These are phyloP conservation scores for Globisporangium middletonii DNA, from an alignment of 352 stramenopile species.

Conservation along the genomic window DNA sequence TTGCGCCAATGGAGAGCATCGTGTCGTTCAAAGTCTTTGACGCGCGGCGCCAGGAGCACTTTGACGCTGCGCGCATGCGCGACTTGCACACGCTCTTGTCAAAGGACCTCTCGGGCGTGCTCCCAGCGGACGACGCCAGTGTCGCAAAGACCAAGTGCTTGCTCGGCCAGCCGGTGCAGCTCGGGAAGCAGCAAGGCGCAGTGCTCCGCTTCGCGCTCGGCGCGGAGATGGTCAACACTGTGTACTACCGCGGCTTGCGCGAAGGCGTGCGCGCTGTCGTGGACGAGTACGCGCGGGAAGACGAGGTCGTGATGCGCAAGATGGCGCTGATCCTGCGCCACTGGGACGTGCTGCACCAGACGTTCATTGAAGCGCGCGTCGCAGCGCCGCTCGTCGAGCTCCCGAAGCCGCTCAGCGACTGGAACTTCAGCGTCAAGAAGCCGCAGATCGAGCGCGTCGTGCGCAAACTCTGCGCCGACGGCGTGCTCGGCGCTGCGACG, in stretches of 20 bases:
- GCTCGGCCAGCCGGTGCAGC: constrained; percentile 76
- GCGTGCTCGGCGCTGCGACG: constrained; percentile 23
- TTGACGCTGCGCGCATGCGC: constrained; percentile 47
- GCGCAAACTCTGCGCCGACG: constrained; percentile 43
- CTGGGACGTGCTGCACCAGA: constrained; percentile 55
- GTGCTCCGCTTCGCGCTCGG: constrained; percentile 84
- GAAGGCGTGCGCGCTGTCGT: constrained; percentile 27
- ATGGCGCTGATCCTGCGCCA: constrained; percentile 63
- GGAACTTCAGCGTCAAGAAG: constrained; percentile 74
- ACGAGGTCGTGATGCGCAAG: constrained; percentile 57
- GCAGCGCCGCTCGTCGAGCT: constrained; percentile 27
- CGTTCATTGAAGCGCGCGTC: constrained; percentile 54
- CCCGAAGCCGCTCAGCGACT: constrained; percentile 56
- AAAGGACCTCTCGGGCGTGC: constrained; percentile 54
- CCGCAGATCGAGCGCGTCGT: constrained; percentile 53
- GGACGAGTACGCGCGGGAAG: constrained; percentile 38
- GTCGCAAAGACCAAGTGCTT: constrained; percentile 57
- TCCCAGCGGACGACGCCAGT: constrained; percentile 26
- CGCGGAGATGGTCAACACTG: constrained; percentile 81
- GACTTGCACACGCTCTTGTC: constrained; percentile 64
- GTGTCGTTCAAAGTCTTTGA: constrained; percentile 76
- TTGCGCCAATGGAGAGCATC: constrained; percentile 63
- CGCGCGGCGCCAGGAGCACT: constrained; percentile 21
- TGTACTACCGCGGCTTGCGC: constrained; percentile 36
- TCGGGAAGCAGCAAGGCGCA: constrained; percentile 49